phyloP scores from a whole-genome alignment of 495 filamentous ascomycete genomes.

The Diplogelasinospora grovesii region DNA sequence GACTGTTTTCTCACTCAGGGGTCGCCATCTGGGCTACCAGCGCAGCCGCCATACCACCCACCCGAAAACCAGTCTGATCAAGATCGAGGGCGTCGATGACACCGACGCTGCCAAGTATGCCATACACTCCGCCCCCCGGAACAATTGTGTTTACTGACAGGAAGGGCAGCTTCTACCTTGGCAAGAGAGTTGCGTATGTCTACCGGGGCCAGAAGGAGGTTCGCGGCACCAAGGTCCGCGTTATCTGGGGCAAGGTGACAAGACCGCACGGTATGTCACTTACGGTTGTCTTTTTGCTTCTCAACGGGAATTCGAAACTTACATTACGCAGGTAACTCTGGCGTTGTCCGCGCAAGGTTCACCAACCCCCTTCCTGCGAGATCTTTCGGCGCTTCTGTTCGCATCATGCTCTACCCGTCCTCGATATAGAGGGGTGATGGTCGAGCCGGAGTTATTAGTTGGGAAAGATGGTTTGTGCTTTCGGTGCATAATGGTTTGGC shows the following conservation, averaged over 20 bases:
- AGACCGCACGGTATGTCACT: slow-evolving; percentile 73
- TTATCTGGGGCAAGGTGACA: slow-evolving; percentile 99
- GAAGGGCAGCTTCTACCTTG: slow-evolving; percentile 67
- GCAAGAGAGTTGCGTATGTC: slow-evolving; percentile 96
- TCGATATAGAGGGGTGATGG: slow-evolving; percentile 47
- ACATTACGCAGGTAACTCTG: slow-evolving; percentile 69
- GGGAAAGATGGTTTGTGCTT: slow-evolving; percentile 48
- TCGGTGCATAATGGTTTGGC: slow-evolving; percentile 49
- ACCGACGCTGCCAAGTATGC: slow-evolving; percentile 76
- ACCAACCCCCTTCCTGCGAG: slow-evolving; percentile 86
- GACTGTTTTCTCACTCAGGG: slow-evolving; percentile 48
- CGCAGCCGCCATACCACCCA: slow-evolving; percentile 78
- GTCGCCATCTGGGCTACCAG: slow-evolving; percentile 90
- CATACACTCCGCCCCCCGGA: neutral
- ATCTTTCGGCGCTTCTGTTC: slow-evolving; percentile 92
- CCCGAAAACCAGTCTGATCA: slow-evolving; percentile 81
- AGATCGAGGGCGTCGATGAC: slow-evolving; percentile 95
- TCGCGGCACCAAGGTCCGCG: slow-evolving; percentile 92
- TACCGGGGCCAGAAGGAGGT: slow-evolving; percentile 89
- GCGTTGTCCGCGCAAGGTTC: slow-evolving; percentile 95
- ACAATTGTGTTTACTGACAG: slow-evolving; percentile 19
- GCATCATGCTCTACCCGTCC: slow-evolving; percentile 98
- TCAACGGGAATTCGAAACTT: slow-evolving; percentile 1
- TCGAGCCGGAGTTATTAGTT: slow-evolving; percentile 46
- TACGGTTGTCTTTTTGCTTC: too few species aligned